Conservation (phyloP, 345 rosid genomes). For the Arabis alpina region DNA sequence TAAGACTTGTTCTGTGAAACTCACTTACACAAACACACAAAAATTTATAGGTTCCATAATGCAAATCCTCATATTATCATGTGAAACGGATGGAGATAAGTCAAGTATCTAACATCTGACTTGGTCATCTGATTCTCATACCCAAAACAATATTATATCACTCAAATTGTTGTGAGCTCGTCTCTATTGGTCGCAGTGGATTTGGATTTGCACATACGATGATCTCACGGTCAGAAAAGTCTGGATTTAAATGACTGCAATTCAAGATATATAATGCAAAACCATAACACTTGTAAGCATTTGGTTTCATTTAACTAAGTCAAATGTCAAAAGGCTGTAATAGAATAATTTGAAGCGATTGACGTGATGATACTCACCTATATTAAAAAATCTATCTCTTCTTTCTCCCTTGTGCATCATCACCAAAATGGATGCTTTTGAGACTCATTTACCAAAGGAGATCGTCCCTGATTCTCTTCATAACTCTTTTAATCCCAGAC, state of each 20-base stretch:
- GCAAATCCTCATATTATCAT: too few species aligned
- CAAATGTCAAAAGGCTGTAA: conserved; percentile 28
- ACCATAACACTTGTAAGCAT: conserved; percentile 23
- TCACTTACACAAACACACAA: neutral
- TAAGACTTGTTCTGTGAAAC: neutral
- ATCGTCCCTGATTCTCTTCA: conserved; percentile 38
- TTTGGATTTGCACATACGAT: neutral
- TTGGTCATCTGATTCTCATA: conserved; percentile 2
- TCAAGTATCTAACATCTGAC: neutral
- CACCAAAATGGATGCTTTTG: conserved; percentile 27
- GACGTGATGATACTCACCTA: conserved; percentile 10
- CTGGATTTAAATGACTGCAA: neutral
- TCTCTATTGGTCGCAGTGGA: neutral
- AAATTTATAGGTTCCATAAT: neutral
- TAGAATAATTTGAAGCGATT: conserved; percentile 3
- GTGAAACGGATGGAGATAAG: conserved; percentile 9
- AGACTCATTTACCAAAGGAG: conserved; percentile 25
- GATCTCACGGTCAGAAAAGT: neutral
- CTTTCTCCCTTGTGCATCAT: neutral
- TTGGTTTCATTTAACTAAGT: conserved; percentile 21
- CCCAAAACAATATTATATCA: neutral
- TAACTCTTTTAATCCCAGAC: conserved; percentile 39
- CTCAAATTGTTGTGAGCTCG: neutral
- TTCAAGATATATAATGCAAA: neutral
- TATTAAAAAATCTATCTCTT: neutral